Evolutionary conservation across 2,329 filamentous ascomycete genomes (phyloP).

Genomic region (Pestalotiopsis sp.): DNA sequence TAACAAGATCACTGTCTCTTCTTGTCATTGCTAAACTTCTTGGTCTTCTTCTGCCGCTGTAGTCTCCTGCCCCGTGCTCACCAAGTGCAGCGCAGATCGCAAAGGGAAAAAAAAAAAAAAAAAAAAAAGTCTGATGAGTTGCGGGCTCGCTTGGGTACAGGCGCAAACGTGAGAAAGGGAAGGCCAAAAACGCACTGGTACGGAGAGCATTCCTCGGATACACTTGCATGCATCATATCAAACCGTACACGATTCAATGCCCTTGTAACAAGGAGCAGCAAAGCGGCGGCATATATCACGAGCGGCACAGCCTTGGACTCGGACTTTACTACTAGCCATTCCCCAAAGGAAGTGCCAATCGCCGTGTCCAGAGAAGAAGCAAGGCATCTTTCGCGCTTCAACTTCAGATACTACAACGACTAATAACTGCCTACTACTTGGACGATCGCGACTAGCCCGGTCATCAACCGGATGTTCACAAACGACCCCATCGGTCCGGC

Average conservation of each 20-base stretch:
- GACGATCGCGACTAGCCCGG: not conserved
- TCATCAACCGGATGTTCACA: not conserved
- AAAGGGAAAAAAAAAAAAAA: not conserved
- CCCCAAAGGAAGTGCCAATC: conserved; percentile 14
- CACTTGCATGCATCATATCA: conserved; percentile 14
- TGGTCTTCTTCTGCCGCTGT: not conserved
- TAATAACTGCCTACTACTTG: not conserved
- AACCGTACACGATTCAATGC: conserved; percentile 8
- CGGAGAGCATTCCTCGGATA: conserved; percentile 10
- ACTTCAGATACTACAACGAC: not conserved
- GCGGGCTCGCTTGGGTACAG: conserved; percentile 2
- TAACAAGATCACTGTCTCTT: conserved; percentile 10
- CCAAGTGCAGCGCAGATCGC: conserved; percentile 2
- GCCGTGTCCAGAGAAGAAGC: not conserved
- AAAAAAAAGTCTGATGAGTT: not conserved
- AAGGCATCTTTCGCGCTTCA: not conserved
- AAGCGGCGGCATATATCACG: conserved; percentile 9
- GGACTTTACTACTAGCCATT: conserved; percentile 5
- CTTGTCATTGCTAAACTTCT: not conserved
- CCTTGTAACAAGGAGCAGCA: not conserved
- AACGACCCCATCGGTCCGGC: conserved; percentile 10
- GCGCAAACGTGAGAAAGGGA: conserved; percentile 7
- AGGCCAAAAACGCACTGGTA: conserved; percentile 8
- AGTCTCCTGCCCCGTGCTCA: not conserved
- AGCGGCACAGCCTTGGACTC: conserved; percentile 2